Conservation (phyloP, 2,329 filamentous ascomycete species). For the Sporothrix protearum region DNA sequence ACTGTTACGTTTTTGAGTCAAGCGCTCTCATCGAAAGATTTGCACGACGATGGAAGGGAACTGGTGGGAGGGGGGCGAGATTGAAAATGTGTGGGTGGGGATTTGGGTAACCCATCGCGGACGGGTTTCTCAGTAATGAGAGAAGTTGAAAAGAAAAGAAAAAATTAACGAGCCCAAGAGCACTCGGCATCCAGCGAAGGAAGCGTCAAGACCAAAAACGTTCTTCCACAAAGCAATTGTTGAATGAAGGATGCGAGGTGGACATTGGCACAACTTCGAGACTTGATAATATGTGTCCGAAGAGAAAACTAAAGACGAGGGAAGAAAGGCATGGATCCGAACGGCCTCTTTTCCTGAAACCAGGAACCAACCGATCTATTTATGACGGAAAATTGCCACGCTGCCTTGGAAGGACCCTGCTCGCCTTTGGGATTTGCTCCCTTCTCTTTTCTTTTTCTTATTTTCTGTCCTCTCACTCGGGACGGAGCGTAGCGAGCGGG, state of each 20-base stretch:
- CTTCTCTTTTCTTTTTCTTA: not conserved
- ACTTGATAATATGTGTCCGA: not conserved
- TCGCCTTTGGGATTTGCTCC: not conserved
- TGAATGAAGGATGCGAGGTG: not conserved
- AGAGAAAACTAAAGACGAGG: not conserved
- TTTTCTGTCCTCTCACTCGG: not conserved
- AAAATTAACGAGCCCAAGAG: not conserved
- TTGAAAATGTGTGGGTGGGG: not conserved
- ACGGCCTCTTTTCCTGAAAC: not conserved
- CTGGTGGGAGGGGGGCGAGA: not conserved
- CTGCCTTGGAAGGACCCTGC: slow-evolving; percentile 6
- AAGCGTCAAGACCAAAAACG: not conserved
- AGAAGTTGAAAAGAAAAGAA: too few relatives aligned
- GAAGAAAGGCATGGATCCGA: not conserved
- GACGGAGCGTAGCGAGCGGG: not conserved
- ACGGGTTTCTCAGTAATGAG: not conserved
- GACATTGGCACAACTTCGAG: not conserved
- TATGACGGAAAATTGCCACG: not conserved
- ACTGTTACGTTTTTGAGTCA: slow-evolving; percentile 3
- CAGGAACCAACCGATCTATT: not conserved
- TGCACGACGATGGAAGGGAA: not conserved
- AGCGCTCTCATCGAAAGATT: not conserved
- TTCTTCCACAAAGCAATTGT: too few relatives aligned
- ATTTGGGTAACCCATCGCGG: not conserved
- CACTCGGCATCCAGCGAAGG: not conserved